These are phyloP conservation scores for Magnusiomyces paraingens DNA, from an alignment of 1,139 yeast species.

Conservation along the genomic window DNA sequence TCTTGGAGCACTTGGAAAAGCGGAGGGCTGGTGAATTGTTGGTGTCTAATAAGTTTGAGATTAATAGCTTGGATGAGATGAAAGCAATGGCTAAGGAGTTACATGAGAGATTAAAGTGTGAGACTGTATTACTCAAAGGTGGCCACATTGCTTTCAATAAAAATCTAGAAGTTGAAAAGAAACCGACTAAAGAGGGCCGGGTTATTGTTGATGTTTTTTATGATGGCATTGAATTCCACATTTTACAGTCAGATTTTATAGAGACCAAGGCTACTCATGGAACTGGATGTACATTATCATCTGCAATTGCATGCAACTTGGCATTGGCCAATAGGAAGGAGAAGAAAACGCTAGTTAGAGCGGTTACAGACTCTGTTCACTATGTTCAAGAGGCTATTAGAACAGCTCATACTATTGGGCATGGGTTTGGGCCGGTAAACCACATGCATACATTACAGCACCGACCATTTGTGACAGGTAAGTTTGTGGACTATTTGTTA, in stretches of 20 bases:
- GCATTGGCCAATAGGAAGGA: conserved; percentile 41
- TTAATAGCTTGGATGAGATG: conserved; percentile 35
- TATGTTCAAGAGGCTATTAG: conserved; percentile 62
- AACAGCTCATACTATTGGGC: conserved; percentile 41
- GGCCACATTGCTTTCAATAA: conserved; percentile 58
- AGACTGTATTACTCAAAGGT: conserved; percentile 67
- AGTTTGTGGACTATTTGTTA: conserved; percentile 46
- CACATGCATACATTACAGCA: conserved; percentile 39
- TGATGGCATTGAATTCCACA: conserved; percentile 40
- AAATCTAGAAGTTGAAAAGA: conserved; percentile 11
- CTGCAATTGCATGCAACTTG: conserved; percentile 71
- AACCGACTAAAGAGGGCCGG: neutral
- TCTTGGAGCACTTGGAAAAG: conserved; percentile 23
- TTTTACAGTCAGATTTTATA: conserved; percentile 47
- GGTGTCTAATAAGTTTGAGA: conserved; percentile 7
- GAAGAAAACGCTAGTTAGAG: conserved; percentile 34
- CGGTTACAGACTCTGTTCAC: conserved; percentile 53
- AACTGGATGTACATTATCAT: conserved; percentile 84
- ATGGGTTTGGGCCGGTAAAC: conserved; percentile 70
- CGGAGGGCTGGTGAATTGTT: too few species aligned
- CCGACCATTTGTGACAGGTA: conserved; percentile 37
- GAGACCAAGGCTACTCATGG: conserved; percentile 67
- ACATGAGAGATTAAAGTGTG: conserved; percentile 36
- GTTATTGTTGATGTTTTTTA: conserved; percentile 56
- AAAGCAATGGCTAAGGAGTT: conserved; percentile 41